These are phyloP conservation scores for Rhodotorula sp. DNA, from an alignment of 1,284 basidiomycete species.

Conservation along the genomic window DNA sequence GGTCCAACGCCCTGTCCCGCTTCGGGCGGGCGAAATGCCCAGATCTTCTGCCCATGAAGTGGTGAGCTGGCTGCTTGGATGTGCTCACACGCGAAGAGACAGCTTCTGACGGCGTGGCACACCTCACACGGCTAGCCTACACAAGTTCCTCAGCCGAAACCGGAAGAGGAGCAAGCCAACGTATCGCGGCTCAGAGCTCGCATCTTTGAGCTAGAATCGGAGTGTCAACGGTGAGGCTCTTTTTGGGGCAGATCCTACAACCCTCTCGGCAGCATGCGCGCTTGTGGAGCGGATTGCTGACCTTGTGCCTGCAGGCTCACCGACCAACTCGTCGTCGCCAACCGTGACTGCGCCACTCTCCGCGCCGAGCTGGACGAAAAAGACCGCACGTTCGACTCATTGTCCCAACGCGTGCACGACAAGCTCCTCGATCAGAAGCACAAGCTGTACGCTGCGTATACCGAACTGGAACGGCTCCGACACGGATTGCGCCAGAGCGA, in stretches of 20 bases:
- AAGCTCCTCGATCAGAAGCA: conserved; percentile 22
- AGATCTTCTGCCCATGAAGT: no score
- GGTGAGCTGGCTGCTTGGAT: no score
- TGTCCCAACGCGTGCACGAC: conserved; percentile 14
- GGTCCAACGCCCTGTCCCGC: no score
- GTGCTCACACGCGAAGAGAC: no score
- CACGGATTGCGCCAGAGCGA: background rate
- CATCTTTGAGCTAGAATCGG: conserved; percentile 13
- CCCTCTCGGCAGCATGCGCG: background rate
- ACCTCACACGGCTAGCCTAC: background rate
- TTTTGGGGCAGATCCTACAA: background rate
- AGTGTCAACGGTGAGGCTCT: conserved; percentile 11
- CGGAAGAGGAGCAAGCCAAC: background rate
- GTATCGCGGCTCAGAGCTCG: background rate
- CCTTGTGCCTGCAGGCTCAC: conserved; percentile 14
- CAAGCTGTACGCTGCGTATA: background rate
- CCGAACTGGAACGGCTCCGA: conserved; percentile 1
- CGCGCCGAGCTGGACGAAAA: conserved; percentile 8
- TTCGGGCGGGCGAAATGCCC: no score
- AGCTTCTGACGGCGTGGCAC: no score
- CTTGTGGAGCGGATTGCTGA: no score
- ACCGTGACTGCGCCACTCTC: background rate
- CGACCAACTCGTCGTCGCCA: conserved; percentile 11
- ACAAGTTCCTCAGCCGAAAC: background rate
- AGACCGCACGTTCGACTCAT: conserved; percentile 14